Base-by-base conservation (phyloP, 225 moss, liverwort and hornwort species). In the Polytrichum commune region DNA sequence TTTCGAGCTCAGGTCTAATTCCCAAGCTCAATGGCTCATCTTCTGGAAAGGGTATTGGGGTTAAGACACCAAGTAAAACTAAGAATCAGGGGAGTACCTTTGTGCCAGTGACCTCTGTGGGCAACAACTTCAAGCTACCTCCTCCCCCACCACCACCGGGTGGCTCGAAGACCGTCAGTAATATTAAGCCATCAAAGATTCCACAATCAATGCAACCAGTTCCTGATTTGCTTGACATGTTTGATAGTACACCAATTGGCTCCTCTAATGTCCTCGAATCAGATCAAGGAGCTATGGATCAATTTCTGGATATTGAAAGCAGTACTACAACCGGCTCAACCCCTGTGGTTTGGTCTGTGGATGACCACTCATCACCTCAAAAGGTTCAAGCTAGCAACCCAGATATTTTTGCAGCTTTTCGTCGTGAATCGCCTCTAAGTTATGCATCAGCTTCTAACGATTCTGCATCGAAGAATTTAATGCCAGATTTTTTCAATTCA, bases 111-210 rank as follows among this genome's bases (percentile, higher is more conserved):
- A 55, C 66, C 8, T 74, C 78, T 32, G 28, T 80, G 56, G 69
- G 82, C 55, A 80, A 80, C 8, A 24, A 22, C 33, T 87, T 87
- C 61, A 87, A 87, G 67, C 76, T 87, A 55, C 87, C 87, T 63
- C 87, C 87, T 74, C 87, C 87, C 61, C 87, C 87, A 29, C 83
- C 87, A 30, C 87, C 87, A 69, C 87, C 87, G 66, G 83, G 87
- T 67, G 87, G 87, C 61, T 87, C 74, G 63, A 87, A 87, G 46
- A 46, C 46, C 67, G 74, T 76, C 54, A 72, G 79, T 22, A 73
- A 78, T 62, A 55, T 63, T 53, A 81, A 66, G 68, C 54, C 68
- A 69, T 77, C 83, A 38, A 75, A 19, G 68, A 25, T 70, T 67
- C 7, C 73, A 26, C 83, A 69, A 74, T 26, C 78, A 66, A 67